Percentiles rank a stretch among this genome's conserved stretches.
Conservation (phyloP, 495 filamentous ascomycete genomes). For the Penicillium soppii region DNA sequence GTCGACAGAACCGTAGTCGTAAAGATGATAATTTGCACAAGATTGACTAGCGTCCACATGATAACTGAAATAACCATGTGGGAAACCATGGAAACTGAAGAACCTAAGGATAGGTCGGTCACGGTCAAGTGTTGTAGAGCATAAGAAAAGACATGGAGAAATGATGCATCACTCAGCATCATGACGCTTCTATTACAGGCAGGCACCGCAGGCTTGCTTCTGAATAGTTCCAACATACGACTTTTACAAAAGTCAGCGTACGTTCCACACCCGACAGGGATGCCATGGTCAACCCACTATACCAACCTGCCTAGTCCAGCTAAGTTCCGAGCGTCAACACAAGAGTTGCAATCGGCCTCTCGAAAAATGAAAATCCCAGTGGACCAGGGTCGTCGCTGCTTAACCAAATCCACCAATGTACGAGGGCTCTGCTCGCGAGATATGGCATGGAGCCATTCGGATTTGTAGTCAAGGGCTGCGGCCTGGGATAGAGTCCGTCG, state of each 20-base stretch:
- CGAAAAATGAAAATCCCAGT: constrained; percentile 4
- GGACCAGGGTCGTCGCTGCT: constrained; percentile 9
- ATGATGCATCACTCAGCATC: no score
- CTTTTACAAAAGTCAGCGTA: not conserved
- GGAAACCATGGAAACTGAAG: not conserved
- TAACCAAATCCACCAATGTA: not conserved
- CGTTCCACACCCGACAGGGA: not conserved
- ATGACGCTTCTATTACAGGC: no score
- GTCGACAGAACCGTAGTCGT: not conserved
- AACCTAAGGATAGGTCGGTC: not conserved
- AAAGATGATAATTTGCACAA: not conserved
- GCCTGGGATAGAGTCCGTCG: no score
- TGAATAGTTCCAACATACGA: not conserved
- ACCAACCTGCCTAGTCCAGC: not conserved
- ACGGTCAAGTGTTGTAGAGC: not conserved
- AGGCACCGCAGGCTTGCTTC: not conserved
- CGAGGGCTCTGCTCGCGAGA: constrained; percentile 8
- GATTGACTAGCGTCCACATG: not conserved
- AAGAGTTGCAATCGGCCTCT: not conserved
- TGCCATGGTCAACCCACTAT: not conserved
- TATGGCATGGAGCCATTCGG: constrained; percentile 9
- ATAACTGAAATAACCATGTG: not conserved
- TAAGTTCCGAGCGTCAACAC: not conserved
- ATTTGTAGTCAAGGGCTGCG: constrained; percentile 8
- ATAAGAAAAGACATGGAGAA: not conserved